Conservation (phyloP, 2,329 filamentous ascomycete genomes). For the Colletotrichum kahawae region DNA sequence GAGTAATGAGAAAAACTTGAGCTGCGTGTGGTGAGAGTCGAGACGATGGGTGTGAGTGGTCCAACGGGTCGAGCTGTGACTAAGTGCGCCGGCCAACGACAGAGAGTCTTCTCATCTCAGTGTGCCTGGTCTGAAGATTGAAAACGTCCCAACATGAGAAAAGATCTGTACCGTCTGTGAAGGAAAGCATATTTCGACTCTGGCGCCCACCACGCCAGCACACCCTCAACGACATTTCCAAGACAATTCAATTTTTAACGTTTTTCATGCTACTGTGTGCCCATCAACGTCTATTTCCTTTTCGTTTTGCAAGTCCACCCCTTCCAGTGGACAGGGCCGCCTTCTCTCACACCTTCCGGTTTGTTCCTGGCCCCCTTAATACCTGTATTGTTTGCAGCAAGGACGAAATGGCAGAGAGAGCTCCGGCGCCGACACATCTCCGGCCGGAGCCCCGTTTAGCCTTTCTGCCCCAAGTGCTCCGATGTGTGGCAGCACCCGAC, state of each 20-base stretch:
- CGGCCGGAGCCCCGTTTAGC: background rate
- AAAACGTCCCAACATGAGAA: background rate
- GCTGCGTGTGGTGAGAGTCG: background rate
- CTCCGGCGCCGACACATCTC: background rate
- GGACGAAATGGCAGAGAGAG: background rate
- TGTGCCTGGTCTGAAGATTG: conserved; percentile 4
- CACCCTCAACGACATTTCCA: background rate
- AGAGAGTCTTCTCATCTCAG: background rate
- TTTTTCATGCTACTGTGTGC: conserved; percentile 4
- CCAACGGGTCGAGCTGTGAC: background rate
- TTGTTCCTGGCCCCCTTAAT: background rate
- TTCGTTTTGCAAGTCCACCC: background rate
- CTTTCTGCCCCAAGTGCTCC: background rate
- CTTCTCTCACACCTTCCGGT: background rate
- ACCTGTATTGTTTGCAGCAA: background rate
- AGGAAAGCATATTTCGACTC: background rate
- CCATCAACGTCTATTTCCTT: background rate
- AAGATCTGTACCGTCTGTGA: background rate
- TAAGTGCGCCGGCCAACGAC: background rate
- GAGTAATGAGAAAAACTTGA: background rate
- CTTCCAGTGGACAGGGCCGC: background rate
- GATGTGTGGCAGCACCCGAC: background rate
- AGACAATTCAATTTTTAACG: conserved; percentile 6
- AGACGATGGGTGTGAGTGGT: background rate
- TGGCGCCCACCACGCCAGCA: background rate